Percentiles rank a stretch among this genome's conserved stretches.
Conservation (phyloP, 345 rosid genomes). For the Gossypium mustelinum region DNA sequence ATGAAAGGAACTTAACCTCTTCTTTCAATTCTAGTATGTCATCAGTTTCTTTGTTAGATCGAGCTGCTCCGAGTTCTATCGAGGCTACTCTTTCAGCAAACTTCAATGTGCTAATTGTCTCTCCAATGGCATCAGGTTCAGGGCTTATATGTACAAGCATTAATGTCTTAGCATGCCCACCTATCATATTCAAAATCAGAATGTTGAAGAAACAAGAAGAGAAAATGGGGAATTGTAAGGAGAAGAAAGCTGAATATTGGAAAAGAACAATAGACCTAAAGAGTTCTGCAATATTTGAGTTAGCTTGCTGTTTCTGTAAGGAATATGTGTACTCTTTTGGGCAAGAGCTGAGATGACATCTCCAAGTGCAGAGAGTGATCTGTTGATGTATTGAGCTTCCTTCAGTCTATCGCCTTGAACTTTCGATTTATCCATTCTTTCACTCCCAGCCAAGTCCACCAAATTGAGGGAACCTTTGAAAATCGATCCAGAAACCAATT, state of each 20-base stretch:
- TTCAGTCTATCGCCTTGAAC: slow-evolving; percentile 91
- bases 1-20: slow-evolving; percentile 46
- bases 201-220: background rate
- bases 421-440: slow-evolving; percentile 90
- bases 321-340: slow-evolving; percentile 83
- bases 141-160: slow-evolving; percentile 97
- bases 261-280: slow-evolving; percentile 44
- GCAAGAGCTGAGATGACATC: slow-evolving; percentile 96
- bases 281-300: slow-evolving; percentile 94
- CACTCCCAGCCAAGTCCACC: slow-evolving; percentile 98
- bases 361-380: slow-evolving; percentile 91
- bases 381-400: slow-evolving; percentile 94
- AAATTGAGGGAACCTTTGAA: slow-evolving; percentile 83
- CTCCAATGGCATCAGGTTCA: slow-evolving; percentile 67
- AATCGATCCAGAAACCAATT: slow-evolving; percentile 66
- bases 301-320: slow-evolving; percentile 94
- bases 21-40: slow-evolving; percentile 84
- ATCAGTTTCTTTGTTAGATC: slow-evolving; percentile 81
- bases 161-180: slow-evolving; percentile 93
- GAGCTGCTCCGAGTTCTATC: slow-evolving; percentile 91
- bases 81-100: slow-evolving; percentile 96
- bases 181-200: slow-evolving; percentile 28
- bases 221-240: background rate
- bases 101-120: slow-evolving; percentile 91
- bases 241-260: background rate